Conservation (phyloP, 306 rosid genomes). For the Cucurbita moschata region DNA sequence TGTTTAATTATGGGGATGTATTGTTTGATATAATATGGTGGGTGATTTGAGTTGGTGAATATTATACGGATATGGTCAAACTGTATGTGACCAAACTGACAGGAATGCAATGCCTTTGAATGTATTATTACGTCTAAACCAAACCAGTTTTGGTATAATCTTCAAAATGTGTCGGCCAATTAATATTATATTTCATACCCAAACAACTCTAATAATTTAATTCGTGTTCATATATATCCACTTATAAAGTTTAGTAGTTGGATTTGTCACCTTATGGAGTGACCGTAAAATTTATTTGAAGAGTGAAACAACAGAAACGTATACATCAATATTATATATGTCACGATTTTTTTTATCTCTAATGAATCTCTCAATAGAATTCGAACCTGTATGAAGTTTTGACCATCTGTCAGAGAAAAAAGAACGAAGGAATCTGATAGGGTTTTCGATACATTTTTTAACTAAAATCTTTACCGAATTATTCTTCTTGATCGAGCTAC, state of each 20-base stretch:
- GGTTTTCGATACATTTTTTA: too few relatives aligned
- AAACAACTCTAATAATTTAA: neutral
- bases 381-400: too few relatives aligned
- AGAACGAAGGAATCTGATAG: too few relatives aligned
- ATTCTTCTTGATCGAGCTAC: too few relatives aligned
- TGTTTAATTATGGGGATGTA: neutral
- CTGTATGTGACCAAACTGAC: neutral
- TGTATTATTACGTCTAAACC: neutral
- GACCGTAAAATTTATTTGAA: too few relatives aligned
- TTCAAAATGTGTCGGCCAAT: neutral
- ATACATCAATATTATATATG: too few relatives aligned
- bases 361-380: too few relatives aligned
- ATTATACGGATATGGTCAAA: neutral
- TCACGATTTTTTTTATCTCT: too few relatives aligned
- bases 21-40: neutral
- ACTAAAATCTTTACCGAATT: too few relatives aligned
- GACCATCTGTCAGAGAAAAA: too few relatives aligned
- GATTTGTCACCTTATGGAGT: neutral
- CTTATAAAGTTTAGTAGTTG: neutral
- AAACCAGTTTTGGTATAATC: neutral
- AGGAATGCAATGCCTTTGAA: neutral
- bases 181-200: neutral
- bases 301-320: too few relatives aligned
- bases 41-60: conserved; percentile 4
- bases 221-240: neutral